Conservation (phyloP, 345 rosid species). For the Linum trigynum region DNA sequence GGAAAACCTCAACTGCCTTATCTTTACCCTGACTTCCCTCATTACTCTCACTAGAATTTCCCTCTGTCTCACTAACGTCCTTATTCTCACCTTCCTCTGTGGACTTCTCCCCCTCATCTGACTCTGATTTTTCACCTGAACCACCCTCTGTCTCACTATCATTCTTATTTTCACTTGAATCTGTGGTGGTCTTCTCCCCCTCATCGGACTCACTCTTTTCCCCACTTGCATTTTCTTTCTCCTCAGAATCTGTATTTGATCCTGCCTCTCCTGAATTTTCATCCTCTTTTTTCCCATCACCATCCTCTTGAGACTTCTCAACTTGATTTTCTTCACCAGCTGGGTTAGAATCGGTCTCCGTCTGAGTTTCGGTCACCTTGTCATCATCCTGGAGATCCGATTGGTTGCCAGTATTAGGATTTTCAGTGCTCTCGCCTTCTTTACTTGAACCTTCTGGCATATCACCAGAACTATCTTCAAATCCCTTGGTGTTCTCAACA, state of each 20-base stretch:
- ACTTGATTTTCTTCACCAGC: conserved; percentile 6
- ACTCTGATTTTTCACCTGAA: conserved; percentile 19
- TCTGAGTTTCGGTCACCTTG: conserved; percentile 14
- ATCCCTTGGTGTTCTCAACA: not conserved
- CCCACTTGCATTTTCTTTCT: conserved; percentile 10
- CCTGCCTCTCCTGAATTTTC: conserved; percentile 4
- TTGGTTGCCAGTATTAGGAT: conserved; percentile 1
- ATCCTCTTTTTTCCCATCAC: conserved; percentile 19
- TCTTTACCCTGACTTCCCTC: conserved; percentile 10
- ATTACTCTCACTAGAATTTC: conserved; percentile 22
- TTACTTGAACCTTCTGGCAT: conserved; percentile 5
- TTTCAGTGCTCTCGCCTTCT: conserved; percentile 7
- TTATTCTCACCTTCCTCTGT: conserved; percentile 15
- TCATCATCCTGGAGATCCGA: conserved; percentile 17
- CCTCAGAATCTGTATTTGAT: not conserved
- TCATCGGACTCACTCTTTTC: conserved; percentile 16
- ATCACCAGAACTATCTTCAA: conserved; percentile 8
- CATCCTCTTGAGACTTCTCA: conserved; percentile 23
- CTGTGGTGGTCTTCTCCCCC: conserved; percentile 13
- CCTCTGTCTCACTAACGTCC: conserved; percentile 24
- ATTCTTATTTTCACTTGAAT: too few relatives aligned
- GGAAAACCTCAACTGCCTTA: conserved; percentile 8
- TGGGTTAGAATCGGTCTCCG: not conserved
- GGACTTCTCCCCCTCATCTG: conserved; percentile 17
- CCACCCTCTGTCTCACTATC: conserved; percentile 8